These are phyloP conservation scores for Globisporangium acanthophoron DNA, from an alignment of 352 stramenopile species.

Conservation along the genomic window DNA sequence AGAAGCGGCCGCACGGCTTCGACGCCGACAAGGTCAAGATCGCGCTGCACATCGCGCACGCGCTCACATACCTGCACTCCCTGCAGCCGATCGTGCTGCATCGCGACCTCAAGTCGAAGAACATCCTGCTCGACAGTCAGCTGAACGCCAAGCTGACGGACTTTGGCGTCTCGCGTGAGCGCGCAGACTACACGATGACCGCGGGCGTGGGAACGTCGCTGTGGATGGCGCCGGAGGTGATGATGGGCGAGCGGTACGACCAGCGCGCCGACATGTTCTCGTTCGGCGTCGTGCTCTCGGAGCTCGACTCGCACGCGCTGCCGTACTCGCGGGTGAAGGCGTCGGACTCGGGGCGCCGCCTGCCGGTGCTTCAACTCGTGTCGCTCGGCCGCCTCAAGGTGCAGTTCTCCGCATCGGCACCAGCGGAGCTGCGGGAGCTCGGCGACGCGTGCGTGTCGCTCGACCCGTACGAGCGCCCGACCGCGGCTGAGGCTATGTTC, in stretches of 20 bases:
- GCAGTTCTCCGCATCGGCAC: no score
- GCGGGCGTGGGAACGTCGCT: conserved; percentile 34
- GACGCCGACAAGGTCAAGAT: no score
- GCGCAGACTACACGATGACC: no score
- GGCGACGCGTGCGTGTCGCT: no score
- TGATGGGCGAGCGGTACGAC: conserved; percentile 27
- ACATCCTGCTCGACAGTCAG: conserved; percentile 38
- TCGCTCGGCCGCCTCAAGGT: conserved; percentile 20
- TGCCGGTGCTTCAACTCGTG: conserved; percentile 26
- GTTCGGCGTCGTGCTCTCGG: conserved; percentile 82
- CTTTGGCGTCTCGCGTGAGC: conserved; percentile 30
- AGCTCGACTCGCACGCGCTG: conserved; percentile 59
- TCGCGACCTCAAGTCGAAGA: conserved; percentile 58
- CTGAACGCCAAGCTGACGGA: conserved; percentile 41
- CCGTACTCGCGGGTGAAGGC: conserved; percentile 17
- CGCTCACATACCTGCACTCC: no score
- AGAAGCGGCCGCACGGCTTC: no score
- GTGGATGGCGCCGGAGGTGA: conserved; percentile 46
- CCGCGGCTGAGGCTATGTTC: no score
- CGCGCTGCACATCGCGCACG: no score
- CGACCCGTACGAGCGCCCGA: no score
- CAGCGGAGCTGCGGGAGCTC: no score
- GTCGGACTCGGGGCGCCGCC: conserved; percentile 12
- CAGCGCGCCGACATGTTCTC: conserved; percentile 78
- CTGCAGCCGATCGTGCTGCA: no score